Evolutionary conservation across 345 rosid species (phyloP), one percentile per base, ranked within the genome.

Genomic region (Eucalyptus camaldulensis): DNA sequence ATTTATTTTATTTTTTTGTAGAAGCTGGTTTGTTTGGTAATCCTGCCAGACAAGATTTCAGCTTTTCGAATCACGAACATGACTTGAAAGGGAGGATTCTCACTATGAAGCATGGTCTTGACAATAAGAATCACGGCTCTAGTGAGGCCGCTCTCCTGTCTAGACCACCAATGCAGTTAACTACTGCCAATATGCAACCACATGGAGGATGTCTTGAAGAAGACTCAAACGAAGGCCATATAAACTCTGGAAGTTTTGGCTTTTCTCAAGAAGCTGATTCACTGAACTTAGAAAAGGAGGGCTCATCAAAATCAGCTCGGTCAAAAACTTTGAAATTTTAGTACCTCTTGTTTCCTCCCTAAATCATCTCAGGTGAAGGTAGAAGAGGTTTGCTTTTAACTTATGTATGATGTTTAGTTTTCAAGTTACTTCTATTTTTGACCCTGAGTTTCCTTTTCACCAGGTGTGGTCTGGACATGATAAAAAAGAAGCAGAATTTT

Each of bases 21-120:
- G 99, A 92, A 93, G 95, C 98, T 91, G 94, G 97, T 90, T 93
- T 97, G 93, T 96, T 96, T 91, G 99, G 97, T 90, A 93, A 94
- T 92, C 96, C 97, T 90, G 91, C 90, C 31, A 93, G 94, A 92
- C 94, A 95, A 89, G 99, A 95, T 89, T 91, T 86, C 89, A 90
- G 88, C 91, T 86, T 80, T 88, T 53, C 88, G 80, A 93, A 93
- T 87, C 87, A 65, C 88, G 93, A 87, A 15, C 54, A 49, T 58
- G 91, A 90, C 44, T 14, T 88, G 33, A 88, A 87, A 58, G 80
- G 93, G 88, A 94, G 93, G 89, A 91, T 90, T 86, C 92, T 89
- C 86, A 87, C 86, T 89, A 51, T 91, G 92, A 92, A 91, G 90
- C 93, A 90, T 88, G 91, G 90, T 92, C 90, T 89, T 60, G 96